A percentile compares a stretch with the other conserved stretches of the same genome.
These are phyloP conservation scores for Elsinoe arachidis DNA, from an alignment of 2,329 filamentous ascomycete species.

Conservation along the genomic window DNA sequence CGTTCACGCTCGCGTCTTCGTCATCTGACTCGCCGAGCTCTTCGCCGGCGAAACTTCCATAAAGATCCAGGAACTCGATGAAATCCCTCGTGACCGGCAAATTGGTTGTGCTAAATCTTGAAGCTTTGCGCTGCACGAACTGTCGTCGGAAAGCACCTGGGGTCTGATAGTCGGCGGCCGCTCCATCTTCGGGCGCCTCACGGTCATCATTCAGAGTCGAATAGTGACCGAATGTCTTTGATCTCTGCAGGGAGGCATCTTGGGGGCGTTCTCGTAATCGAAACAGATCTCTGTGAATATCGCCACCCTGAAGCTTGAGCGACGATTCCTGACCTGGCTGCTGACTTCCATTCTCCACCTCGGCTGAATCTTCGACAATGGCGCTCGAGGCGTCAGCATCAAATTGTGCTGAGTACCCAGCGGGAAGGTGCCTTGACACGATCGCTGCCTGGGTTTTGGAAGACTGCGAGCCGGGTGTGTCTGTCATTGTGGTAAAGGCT, in stretches of 20 bases:
- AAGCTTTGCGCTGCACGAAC: constrained; percentile 37
- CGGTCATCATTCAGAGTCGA: constrained; percentile 29
- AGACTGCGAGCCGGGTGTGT: background rate
- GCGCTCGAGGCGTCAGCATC: background rate
- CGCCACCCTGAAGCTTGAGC: constrained; percentile 62
- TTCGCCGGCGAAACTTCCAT: constrained; percentile 69
- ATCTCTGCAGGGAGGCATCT: constrained; percentile 38
- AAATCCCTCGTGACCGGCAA: constrained; percentile 60
- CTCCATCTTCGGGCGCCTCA: constrained; percentile 27
- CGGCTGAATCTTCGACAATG: background rate
- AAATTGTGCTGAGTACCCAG: constrained; percentile 16
- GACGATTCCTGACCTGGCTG: constrained; percentile 49
- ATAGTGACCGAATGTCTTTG: constrained; percentile 55
- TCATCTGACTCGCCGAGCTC: constrained; percentile 53
- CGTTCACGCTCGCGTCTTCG: constrained; percentile 43
- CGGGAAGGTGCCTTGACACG: constrained; percentile 15
- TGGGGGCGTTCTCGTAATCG: constrained; percentile 52
- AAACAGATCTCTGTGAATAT: constrained; percentile 71
- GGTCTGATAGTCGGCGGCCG: constrained; percentile 37
- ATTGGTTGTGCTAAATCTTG: constrained; percentile 32
- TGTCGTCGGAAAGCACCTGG: constrained; percentile 49
- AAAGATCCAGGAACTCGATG: constrained; percentile 66
- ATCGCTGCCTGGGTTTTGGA: constrained; percentile 8
- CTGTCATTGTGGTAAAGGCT: background rate
- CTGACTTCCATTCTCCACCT: constrained; percentile 1